These are phyloP conservation scores for Lojkania enalia DNA, from an alignment of 2,329 filamentous ascomycete genomes.

Conservation along the genomic window DNA sequence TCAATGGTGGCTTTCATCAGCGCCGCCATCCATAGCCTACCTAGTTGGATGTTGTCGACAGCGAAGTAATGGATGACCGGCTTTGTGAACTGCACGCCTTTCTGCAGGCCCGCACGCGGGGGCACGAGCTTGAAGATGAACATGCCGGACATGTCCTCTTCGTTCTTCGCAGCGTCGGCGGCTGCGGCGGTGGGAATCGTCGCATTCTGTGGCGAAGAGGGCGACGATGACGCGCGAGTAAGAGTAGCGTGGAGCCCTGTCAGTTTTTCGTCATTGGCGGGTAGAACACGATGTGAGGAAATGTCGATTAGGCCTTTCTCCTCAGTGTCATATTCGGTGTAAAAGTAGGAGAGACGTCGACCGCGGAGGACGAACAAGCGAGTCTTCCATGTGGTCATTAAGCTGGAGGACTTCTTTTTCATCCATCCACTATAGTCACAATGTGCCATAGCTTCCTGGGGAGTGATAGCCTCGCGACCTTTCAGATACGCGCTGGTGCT, in stretches of 20 bases:
- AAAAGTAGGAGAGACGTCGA: slow-evolving; percentile 91
- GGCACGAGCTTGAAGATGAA: slow-evolving; percentile 99
- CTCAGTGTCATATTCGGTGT: slow-evolving; percentile 86
- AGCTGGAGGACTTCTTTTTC: slow-evolving; percentile 96
- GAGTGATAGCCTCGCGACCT: slow-evolving; percentile 78
- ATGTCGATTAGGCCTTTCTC: slow-evolving; percentile 98
- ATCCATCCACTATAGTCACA: slow-evolving; percentile 98
- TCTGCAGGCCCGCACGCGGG: slow-evolving; percentile 80
- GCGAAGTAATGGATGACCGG: slow-evolving; percentile 98
- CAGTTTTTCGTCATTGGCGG: slow-evolving; percentile 86
- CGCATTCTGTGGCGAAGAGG: slow-evolving; percentile 57
- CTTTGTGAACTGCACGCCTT: slow-evolving; percentile 96
- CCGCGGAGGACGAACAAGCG: slow-evolving; percentile 94
- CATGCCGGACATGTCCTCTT: slow-evolving; percentile 62
- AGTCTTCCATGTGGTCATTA: slow-evolving; percentile 98
- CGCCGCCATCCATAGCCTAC: slow-evolving; percentile 96
- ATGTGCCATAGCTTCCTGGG: slow-evolving; percentile 78
- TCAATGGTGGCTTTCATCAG: slow-evolving; percentile 99
- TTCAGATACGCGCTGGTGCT: slow-evolving; percentile 92
- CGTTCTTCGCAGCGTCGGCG: slow-evolving; percentile 37
- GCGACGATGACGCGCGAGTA: slow-evolving; percentile 77
- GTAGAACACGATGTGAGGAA: slow-evolving; percentile 93
- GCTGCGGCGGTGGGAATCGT: slow-evolving; percentile 46
- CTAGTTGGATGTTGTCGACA: slow-evolving; percentile 84
- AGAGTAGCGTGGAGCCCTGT: slow-evolving; percentile 90